These are phyloP conservation scores for Casaregolazyma lundiana DNA, from an alignment of 1,139 yeast genomes.

Conservation along the genomic window DNA sequence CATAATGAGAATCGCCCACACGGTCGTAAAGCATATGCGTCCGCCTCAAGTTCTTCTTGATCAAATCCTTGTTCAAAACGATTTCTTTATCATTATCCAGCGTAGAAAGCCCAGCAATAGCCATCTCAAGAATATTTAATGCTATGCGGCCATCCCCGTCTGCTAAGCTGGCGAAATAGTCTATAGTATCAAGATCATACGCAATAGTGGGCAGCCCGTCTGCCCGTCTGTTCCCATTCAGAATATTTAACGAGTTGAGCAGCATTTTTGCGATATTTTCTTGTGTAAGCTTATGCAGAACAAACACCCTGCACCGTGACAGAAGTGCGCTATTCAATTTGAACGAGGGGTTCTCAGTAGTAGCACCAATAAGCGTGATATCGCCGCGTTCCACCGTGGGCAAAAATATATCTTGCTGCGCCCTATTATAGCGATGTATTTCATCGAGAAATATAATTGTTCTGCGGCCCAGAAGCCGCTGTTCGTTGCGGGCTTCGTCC, in stretches of 20 bases:
- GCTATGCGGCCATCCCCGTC: slow-evolving; percentile 90
- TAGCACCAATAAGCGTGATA: slow-evolving; percentile 69
- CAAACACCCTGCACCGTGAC: slow-evolving; percentile 84
- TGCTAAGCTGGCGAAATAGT: slow-evolving; percentile 69
- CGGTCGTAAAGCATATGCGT: slow-evolving; percentile 74
- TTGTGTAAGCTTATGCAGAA: slow-evolving; percentile 57
- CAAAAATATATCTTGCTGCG: slow-evolving; percentile 78
- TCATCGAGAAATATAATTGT: slow-evolving; percentile 89
- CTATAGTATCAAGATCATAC: slow-evolving; percentile 53
- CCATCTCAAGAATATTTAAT: slow-evolving; percentile 64
- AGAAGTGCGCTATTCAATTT: slow-evolving; percentile 81
- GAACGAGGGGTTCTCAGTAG: slow-evolving; percentile 96
- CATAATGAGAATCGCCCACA: slow-evolving; percentile 90
- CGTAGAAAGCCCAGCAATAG: slow-evolving; percentile 12
- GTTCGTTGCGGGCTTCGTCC: slow-evolving; percentile 67
- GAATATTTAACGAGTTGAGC: slow-evolving; percentile 54
- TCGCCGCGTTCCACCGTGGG: slow-evolving; percentile 41
- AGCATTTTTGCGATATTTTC: slow-evolving; percentile 58
- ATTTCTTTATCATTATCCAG: slow-evolving; percentile 10
- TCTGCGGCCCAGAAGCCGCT: slow-evolving; percentile 56
- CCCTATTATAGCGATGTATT: slow-evolving; percentile 83
- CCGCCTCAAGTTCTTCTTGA: slow-evolving; percentile 42
- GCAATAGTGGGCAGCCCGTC: slow-evolving; percentile 40
- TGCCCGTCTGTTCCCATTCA: slow-evolving; percentile 53
- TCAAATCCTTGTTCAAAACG: slow-evolving; percentile 27